Base-by-base conservation (phyloP, 768 basidiomycete genomes). In the Calocybe indica region DNA sequence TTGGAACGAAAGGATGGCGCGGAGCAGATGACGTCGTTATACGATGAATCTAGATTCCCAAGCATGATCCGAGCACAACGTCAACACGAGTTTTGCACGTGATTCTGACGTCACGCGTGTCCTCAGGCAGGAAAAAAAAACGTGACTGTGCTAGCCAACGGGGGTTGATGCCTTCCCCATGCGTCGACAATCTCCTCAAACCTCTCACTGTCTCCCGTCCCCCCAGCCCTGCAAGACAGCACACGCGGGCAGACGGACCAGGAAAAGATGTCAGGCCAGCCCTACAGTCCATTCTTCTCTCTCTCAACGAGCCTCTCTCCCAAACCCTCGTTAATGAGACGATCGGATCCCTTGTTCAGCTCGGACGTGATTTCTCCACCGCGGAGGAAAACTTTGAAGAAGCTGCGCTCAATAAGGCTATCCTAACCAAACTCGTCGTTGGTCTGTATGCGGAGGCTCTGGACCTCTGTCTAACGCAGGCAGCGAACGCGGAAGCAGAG, bases 401-500 rank as follows among this genome's bases (percentile, higher is more conserved):
- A 48, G 55, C 60, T 9, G 65, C 63, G 1, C 57, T 81, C 39
- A 67, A 67, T 51, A 60, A 64, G 14, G 74, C 71, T 9, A 67
- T 83, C 9, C 52, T 78, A 6, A 62, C 67, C 34, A 79, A 73
- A 58, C 55, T 85, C 4, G 65, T 78, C 0, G 70, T 80, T 5
- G 74, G 73, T 6, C 50, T 88, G 11, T 92, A 91, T 57, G 69
- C 79, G 5, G 75, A 84, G 46, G 74, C 80, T 1, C 64, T 93
- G 56, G 78, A 89, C 52, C 58, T 69, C 14, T 79, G 82, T 48
- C 62, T 95, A 49, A 58, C 69, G 7, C 80, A 89, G 57, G 88
- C 92, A 1, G 70, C 78, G 7, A 62, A 80, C 32, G 79, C 83
- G 9, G 91, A 93, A 55, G 64, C 73, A 6, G 89, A 92, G 56